These are phyloP conservation scores for Pythium myriotylum DNA, from an alignment of 352 stramenopile species.

Conservation along the genomic window DNA sequence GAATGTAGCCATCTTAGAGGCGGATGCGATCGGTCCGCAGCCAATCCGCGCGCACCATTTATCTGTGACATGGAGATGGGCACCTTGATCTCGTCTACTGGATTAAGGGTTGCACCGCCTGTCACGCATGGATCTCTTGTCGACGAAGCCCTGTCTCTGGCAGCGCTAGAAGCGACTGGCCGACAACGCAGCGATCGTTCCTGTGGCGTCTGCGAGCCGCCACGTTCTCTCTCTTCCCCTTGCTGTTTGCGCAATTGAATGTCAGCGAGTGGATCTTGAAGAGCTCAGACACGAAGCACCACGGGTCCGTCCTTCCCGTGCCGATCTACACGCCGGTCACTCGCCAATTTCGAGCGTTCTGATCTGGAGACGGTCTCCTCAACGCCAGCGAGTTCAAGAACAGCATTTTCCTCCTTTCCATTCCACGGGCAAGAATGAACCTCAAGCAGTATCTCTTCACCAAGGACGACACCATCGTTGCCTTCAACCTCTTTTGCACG, in stretches of 20 bases:
- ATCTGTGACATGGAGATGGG: slow-evolving; percentile 15
- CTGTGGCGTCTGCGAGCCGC: slow-evolving; percentile 1
- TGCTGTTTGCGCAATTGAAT: slow-evolving; percentile 19
- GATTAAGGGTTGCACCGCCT: not conserved
- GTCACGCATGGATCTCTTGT: slow-evolving; percentile 9
- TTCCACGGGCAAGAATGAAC: not conserved
- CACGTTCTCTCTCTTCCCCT: too few relatives aligned
- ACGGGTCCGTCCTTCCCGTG: not conserved
- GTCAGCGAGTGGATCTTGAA: slow-evolving; percentile 4
- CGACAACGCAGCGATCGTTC: not conserved
- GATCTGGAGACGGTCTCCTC: not conserved
- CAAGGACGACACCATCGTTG: slow-evolving; percentile 27
- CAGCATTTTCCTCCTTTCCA: slow-evolving; percentile 3
- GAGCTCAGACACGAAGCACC: not conserved
- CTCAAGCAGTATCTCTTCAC: slow-evolving; percentile 25
- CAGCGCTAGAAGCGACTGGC: not conserved
- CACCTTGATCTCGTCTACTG: not conserved
- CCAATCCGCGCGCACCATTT: slow-evolving; percentile 3
- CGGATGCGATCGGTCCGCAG: not conserved
- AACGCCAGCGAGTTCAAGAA: too few relatives aligned
- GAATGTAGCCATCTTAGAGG: slow-evolving; percentile 19
- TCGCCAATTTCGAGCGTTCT: not conserved
- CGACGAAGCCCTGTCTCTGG: slow-evolving; percentile 4
- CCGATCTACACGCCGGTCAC: not conserved
- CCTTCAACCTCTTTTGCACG: slow-evolving; percentile 65